Evolutionary conservation across 257 asterid species (phyloP).

Genomic region (Forsythia viridissima): DNA sequence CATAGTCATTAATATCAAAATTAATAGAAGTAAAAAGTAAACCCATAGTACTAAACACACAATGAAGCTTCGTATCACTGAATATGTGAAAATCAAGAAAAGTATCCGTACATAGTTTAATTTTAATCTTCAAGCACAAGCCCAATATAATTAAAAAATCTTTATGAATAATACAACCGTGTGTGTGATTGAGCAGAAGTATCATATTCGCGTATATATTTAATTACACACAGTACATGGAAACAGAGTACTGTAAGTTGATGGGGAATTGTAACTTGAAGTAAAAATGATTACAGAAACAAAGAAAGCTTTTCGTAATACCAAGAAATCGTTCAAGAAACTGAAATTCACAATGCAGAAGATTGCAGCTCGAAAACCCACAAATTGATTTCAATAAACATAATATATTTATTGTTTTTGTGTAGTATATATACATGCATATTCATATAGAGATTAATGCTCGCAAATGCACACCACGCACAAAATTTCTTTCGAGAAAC

Average conservation of each 20-base stretch:
- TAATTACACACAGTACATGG: neutral
- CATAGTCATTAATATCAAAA: constrained; percentile 19
- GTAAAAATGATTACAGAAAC: constrained; percentile 3
- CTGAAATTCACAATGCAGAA: neutral
- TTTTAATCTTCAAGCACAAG: constrained; percentile 42
- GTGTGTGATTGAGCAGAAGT: neutral
- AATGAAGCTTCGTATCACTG: constrained; percentile 41
- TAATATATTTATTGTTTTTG: no score
- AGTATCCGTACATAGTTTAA: constrained; percentile 37
- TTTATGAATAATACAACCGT: neutral
- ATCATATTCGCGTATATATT: neutral
- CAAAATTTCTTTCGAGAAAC: neutral
- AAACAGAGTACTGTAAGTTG: constrained; percentile 9
- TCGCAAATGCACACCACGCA: constrained; percentile 1
- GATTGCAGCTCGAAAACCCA: neutral
- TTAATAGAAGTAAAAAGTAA: constrained; percentile 25
- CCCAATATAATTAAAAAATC: constrained; percentile 12
- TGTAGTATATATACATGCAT: no score
- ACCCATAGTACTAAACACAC: constrained; percentile 15
- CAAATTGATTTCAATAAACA: no score
- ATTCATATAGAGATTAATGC: neutral
- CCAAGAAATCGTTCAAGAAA: constrained; percentile 17
- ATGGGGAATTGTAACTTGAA: neutral
- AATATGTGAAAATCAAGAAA: constrained; percentile 47
- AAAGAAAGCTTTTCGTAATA: neutral